Conservation (phyloP, 2,329 filamentous ascomycete genomes). For the Fusarium heterosporum region DNA sequence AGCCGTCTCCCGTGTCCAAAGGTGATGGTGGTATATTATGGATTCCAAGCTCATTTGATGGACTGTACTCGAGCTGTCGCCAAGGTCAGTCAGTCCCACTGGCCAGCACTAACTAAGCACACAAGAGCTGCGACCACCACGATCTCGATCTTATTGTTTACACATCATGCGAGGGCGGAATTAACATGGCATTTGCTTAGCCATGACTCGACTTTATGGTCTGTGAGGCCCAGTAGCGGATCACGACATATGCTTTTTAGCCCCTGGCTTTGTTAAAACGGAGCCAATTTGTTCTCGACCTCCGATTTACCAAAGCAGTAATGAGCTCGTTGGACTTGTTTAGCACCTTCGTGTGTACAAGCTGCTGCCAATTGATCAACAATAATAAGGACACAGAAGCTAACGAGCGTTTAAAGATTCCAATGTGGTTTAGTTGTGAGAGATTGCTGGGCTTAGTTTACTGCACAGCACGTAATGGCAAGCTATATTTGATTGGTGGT, state of each 20-base stretch:
- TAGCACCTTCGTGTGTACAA: background rate
- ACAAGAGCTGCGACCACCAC: conserved; percentile 12
- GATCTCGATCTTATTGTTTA: conserved; percentile 27
- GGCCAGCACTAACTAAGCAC: conserved; percentile 8
- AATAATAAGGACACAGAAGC: background rate
- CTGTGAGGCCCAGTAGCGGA: conserved; percentile 4
- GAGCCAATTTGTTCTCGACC: background rate
- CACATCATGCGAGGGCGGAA: conserved; percentile 13
- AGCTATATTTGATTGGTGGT: background rate
- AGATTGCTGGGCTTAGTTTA: background rate
- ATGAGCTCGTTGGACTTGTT: background rate
- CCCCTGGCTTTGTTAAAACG: conserved; percentile 1
- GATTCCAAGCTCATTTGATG: conserved; percentile 14
- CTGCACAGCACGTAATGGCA: background rate
- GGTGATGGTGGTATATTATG: conserved; percentile 3
- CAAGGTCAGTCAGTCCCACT: conserved; percentile 12
- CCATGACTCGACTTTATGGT: conserved; percentile 13
- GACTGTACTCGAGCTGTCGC: conserved; percentile 8
- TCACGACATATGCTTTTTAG: conserved; percentile 7
- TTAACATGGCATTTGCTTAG: conserved; percentile 11
- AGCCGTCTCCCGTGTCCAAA: conserved; percentile 18
- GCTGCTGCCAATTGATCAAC: background rate
- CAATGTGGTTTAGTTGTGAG: background rate
- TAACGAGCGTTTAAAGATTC: background rate
- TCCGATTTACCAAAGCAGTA: conserved; percentile 1